Evolutionary conservation across 768 basidiomycete genomes (phyloP).

Genomic region (Pleurotus cornucopiae): DNA sequence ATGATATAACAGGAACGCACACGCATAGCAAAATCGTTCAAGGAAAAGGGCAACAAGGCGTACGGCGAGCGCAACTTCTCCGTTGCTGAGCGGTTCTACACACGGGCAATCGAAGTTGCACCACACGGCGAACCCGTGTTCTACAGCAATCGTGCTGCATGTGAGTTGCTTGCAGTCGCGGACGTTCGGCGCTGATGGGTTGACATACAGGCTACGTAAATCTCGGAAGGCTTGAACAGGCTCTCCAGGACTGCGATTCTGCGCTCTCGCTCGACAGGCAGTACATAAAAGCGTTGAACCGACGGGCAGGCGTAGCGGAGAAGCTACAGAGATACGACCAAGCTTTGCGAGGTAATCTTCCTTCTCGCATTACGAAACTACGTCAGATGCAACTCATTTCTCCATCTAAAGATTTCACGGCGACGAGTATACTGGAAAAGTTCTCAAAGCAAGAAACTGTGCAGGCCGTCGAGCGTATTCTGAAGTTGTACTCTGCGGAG

Average conservation of each 20-base stretch:
- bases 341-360: slow-evolving; percentile 65
- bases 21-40: slow-evolving; percentile 58
- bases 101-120: slow-evolving; percentile 68
- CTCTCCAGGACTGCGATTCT: slow-evolving; percentile 83
- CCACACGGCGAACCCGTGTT: slow-evolving; percentile 87
- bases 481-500: slow-evolving; percentile 74
- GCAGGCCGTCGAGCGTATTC: slow-evolving; percentile 83
- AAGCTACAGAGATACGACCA: slow-evolving; percentile 69
- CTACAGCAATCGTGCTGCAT: slow-evolving; percentile 96
- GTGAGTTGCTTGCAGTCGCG: slow-evolving; percentile 37
- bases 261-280: slow-evolving; percentile 78
- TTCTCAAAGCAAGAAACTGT: slow-evolving; percentile 82
- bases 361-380: neutral
- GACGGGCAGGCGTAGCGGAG: slow-evolving; percentile 85
- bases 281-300: slow-evolving; percentile 90
- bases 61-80: slow-evolving; percentile 61
- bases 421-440: slow-evolving; percentile 91
- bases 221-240: slow-evolving; percentile 74
- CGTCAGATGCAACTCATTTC: neutral
- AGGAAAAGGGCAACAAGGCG: slow-evolving; percentile 67
- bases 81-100: slow-evolving; percentile 62
- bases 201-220: slow-evolving; percentile 70
- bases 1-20: slow-evolving; percentile 50
- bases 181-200: neutral
- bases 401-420: slow-evolving; percentile 74